Percentiles rank a stretch among this genome's conserved stretches.
phyloP scores from a whole-genome alignment of 129 eudicot genomes.

The Daucus carota region DNA sequence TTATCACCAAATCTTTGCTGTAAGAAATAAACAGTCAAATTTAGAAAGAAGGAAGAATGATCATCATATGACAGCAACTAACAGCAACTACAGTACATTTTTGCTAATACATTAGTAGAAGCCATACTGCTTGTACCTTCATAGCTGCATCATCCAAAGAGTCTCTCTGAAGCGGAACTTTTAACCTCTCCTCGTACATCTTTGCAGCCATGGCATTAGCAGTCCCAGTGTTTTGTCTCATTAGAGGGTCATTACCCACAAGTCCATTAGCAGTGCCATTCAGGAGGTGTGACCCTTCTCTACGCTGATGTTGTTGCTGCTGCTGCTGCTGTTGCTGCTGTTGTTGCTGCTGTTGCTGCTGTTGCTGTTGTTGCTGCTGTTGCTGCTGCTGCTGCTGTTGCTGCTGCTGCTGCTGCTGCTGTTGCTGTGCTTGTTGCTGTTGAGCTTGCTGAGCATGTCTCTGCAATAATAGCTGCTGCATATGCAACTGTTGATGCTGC shows the following conservation, averaged over 20 bases:
- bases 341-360: constrained; percentile 49
- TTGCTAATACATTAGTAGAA: neutral
- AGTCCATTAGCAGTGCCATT: constrained; percentile 72
- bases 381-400: constrained; percentile 52
- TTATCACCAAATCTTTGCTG: constrained; percentile 87
- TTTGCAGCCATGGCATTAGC: constrained; percentile 86
- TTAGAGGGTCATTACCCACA: constrained; percentile 71
- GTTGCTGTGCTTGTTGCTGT: constrained; percentile 42
- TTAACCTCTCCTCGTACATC: constrained; percentile 84
- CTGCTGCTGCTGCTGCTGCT: constrained; percentile 58
- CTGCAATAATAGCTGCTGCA: constrained; percentile 62
- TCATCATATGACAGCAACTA: neutral
- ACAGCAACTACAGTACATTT: neutral
- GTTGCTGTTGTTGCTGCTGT: constrained; percentile 54
- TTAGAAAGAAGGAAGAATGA: neutral
- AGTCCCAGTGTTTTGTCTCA: constrained; percentile 77
- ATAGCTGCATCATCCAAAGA: constrained; percentile 63
- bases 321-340: constrained; percentile 58
- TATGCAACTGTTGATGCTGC: constrained; percentile 55
- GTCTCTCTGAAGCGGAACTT: constrained; percentile 57
- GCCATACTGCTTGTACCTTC: constrained; percentile 41
- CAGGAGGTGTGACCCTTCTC: constrained; percentile 74
- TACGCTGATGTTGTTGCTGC: constrained; percentile 72
- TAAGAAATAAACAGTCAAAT: neutral
- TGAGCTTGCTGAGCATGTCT: constrained; percentile 63